Conservation (phyloP, 495 filamentous ascomycete species). For the Penicillium cosmopolitanum region DNA sequence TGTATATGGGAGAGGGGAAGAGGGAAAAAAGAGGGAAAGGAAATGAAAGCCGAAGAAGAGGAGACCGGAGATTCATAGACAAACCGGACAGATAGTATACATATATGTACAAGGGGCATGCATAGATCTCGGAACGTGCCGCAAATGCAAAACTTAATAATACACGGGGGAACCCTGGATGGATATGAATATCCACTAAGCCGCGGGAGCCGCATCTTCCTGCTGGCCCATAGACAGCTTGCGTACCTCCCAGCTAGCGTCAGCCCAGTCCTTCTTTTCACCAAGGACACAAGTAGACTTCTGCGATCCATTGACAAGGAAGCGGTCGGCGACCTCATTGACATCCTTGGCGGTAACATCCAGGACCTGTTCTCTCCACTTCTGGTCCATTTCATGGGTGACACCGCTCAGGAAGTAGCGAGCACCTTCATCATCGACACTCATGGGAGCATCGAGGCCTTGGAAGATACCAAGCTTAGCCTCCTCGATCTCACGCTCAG, state of each 20-base stretch:
- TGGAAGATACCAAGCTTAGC: conserved; percentile 96
- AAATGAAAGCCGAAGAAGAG: neutral
- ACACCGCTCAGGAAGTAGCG: conserved; percentile 81
- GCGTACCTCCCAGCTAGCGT: conserved; percentile 45
- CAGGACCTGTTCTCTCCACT: conserved; percentile 79
- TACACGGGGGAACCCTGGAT: conserved; percentile 20
- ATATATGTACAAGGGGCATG: conserved; percentile 33
- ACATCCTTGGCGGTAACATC: conserved; percentile 86
- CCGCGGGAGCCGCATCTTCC: conserved; percentile 24
- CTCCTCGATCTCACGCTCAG: conserved; percentile 86
- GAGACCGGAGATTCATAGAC: neutral
- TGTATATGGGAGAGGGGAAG: conserved; percentile 8
- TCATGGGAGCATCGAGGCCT: conserved; percentile 86
- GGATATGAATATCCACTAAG: neutral
- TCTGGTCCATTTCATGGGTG: conserved; percentile 87
- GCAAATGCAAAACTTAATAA: conserved; percentile 20
- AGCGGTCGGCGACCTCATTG: conserved; percentile 77
- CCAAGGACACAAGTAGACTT: conserved; percentile 71
- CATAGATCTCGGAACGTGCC: conserved; percentile 12
- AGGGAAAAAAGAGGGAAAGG: neutral
- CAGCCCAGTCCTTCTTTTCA: conserved; percentile 79
- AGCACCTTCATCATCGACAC: conserved; percentile 88
- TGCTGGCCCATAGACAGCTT: conserved; percentile 45
- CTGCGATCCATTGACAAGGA: conserved; percentile 69
- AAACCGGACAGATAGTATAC: conserved; percentile 19